Percentiles rank a stretch among this genome's conserved stretches.
Evolutionary conservation across 2,329 filamentous ascomycete species (phyloP).

Genomic region (Hymenoscyphus linearis): DNA sequence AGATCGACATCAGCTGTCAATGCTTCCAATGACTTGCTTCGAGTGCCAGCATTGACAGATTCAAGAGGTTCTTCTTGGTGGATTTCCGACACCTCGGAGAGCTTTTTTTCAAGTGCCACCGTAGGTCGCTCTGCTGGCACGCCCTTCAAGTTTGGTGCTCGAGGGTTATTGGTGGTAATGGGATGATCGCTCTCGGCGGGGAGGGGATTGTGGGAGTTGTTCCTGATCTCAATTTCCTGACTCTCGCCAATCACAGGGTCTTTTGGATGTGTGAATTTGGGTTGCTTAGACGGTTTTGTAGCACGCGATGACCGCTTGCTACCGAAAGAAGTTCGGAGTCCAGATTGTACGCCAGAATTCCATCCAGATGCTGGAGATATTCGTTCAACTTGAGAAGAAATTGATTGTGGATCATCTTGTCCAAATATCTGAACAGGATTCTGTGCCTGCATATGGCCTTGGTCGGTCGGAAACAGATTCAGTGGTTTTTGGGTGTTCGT

Average conservation of each 20-base stretch:
- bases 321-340: constrained; percentile 39
- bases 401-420: background rate
- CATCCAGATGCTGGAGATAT: constrained; percentile 32
- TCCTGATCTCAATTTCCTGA: background rate
- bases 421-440: background rate
- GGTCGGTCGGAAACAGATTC: background rate
- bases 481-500: background rate
- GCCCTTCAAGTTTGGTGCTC: background rate
- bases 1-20: background rate
- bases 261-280: background rate
- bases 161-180: background rate
- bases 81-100: background rate
- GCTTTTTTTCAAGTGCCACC: background rate
- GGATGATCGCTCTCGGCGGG: background rate
- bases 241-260: background rate
- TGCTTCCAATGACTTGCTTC: background rate
- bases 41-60: background rate
- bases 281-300: background rate
- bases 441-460: background rate
- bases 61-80: background rate
- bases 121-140: background rate
- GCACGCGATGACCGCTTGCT: constrained; percentile 10
- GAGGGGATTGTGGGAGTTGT: background rate
- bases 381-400: background rate
- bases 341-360: constrained; percentile 39